Evolutionary conservation across 116 monocot genomes (phyloP), one percentile per base, ranked within the genome.

Genomic region (Trichopus zeylanicus): DNA sequence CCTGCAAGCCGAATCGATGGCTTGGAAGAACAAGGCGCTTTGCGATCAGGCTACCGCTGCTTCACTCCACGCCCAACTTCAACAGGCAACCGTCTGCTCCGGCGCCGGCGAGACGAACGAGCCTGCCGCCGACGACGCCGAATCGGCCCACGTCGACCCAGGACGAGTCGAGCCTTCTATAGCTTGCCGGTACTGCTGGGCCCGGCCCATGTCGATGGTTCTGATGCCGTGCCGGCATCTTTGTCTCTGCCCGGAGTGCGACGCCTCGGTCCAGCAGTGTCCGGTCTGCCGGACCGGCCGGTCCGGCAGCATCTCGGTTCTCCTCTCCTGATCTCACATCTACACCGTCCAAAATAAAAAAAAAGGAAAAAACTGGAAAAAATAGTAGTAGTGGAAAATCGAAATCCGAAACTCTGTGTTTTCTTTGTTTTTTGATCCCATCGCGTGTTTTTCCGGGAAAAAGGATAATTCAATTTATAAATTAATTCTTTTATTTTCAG

Each of bases 151-250:
- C 73, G 55, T 76, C 22, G 87, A 82, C 46, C 87, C 82, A 3
- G 32, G 34, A 18, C 62, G 82, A 34, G 28, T 27, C 22, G 75
- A 68, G 56, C 58, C 69, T 28, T 51, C 58, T 7, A 33, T 63
- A 31, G 25, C 56, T 2, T 87, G 82, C 63, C 66, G 78, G 23
- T 21, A 59, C 28, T 82, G 87, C 35, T 55, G 71, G 48, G 51
- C 51, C 3, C 53, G 62, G 31, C 70, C 54, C 20, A 82, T 70
- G 1, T 57, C 73, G 25, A 79, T 82, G 22, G 87, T 88, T 33
- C 61, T 88, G 32, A 68, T 88, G 21, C 87, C 87, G 18, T 88
- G 83, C 61, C 64, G 87, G 29, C 87, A 83, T 54, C 76, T 88
- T 1, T 79, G 73, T 42, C 70, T 88, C 35, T 88, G 87, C 65